phyloP scores from a whole-genome alignment of 2,329 filamentous ascomycete species.

The Clarireedia monteithiana region DNA sequence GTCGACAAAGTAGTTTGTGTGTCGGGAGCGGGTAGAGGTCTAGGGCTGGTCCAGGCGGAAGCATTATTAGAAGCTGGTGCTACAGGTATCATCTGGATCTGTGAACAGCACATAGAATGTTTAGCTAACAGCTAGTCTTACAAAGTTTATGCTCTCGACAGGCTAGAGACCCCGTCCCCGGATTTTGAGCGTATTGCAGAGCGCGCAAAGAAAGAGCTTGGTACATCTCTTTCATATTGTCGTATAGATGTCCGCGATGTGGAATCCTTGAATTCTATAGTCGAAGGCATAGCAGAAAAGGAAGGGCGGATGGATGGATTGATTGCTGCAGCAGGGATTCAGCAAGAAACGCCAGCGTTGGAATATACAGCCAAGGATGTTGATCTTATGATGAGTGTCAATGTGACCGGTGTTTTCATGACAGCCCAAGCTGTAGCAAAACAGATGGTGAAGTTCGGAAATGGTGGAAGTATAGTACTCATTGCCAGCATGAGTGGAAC shows the following conservation, averaged over 20 bases:
- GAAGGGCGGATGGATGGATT: constrained; percentile 73
- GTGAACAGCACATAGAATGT: not conserved
- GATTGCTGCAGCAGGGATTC: constrained; percentile 62
- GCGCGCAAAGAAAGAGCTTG: constrained; percentile 33
- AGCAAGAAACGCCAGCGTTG: constrained; percentile 76
- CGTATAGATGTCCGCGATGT: constrained; percentile 75
- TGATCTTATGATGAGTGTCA: constrained; percentile 74
- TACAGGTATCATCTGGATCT: constrained; percentile 37
- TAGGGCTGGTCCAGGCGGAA: constrained; percentile 68
- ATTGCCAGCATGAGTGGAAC: constrained; percentile 65
- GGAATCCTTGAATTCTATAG: constrained; percentile 54
- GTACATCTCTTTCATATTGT: constrained; percentile 59
- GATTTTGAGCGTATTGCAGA: constrained; percentile 55
- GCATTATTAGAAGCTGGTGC: constrained; percentile 69
- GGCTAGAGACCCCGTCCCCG: constrained; percentile 36
- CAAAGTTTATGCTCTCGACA: constrained; percentile 25
- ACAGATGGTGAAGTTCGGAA: constrained; percentile 56
- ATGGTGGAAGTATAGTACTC: constrained; percentile 54
- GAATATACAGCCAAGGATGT: constrained; percentile 71
- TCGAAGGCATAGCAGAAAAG: constrained; percentile 59
- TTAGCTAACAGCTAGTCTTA: not conserved
- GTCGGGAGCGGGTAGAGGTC: constrained; percentile 62
- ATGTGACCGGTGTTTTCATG: constrained; percentile 79
- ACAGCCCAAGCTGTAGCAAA: constrained; percentile 83
- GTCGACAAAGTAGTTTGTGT: constrained; percentile 61